phyloP scores from a whole-genome alignment of 257 asterid genomes.

The Gentiana dahurica region DNA sequence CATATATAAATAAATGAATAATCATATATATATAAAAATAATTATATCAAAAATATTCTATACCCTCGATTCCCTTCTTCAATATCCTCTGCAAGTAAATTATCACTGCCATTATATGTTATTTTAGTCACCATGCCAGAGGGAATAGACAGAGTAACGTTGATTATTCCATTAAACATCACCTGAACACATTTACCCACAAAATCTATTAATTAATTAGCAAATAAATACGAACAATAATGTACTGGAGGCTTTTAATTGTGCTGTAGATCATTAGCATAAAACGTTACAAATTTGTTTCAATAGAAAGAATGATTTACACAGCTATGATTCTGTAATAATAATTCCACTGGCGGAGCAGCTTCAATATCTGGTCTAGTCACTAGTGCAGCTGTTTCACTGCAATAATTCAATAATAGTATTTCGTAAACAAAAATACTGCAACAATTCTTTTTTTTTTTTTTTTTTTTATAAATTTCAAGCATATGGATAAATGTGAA shows the following conservation, averaged over 20 bases:
- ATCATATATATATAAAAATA: too few relatives aligned
- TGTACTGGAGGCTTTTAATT: too few relatives aligned
- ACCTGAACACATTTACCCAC: slow-evolving; percentile 21
- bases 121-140: slow-evolving; percentile 33
- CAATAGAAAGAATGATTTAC: too few relatives aligned
- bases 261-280: too few relatives aligned
- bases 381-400: neutral
- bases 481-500: too few relatives aligned
- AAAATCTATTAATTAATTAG: too few relatives aligned
- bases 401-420: neutral
- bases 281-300: too few relatives aligned
- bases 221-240: too few relatives aligned
- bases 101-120: slow-evolving; percentile 30
- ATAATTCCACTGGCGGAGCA: neutral
- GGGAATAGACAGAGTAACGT: slow-evolving; percentile 32
- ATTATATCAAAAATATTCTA: neutral
- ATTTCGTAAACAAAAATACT: neutral
- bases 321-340: neutral
- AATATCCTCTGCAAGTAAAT: slow-evolving; percentile 25
- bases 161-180: slow-evolving; percentile 46
- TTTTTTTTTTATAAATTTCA: too few relatives aligned
- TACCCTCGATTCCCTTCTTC: slow-evolving; percentile 41
- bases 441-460: neutral
- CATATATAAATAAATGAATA: too few relatives aligned
- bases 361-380: neutral